Base-by-base conservation (phyloP, 1,284 basidiomycete genomes). In the Xerocomus minutiporus region DNA sequence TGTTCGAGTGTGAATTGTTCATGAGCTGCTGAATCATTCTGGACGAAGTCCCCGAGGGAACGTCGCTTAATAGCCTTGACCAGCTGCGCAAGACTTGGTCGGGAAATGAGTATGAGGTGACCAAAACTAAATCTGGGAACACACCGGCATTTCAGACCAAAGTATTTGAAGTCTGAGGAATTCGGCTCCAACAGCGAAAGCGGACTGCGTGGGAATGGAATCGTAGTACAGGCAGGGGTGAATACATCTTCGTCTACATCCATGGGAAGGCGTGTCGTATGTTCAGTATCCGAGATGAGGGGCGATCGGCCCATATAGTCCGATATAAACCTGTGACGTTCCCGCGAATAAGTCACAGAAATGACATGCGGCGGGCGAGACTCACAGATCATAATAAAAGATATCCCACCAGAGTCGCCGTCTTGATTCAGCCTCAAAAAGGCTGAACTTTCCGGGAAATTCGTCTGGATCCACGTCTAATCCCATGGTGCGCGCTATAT, bases 331-430 rank as follows among this genome's bases (percentile, higher is more conserved):
- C 86, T 88, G 55, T 26, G 46, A 43, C 32, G 34, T 54, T 28
- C 50, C 44, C 25, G 45, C 47, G 51, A 55, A 48, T 58, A 41
- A 59, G 46, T 13, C 29, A 48, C 31, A 38, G 39, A 45, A 46
- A 45, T 48, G 46, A 51, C 17, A 40, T 13, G 47, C 39, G 26
- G 42, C 17, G 53, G 57, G 48, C 42, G 48, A 40, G 29, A 78
- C 83, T 63, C 63, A 88, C 86, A 82, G 66, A 63, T 89, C 86
- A 63, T 82, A 86, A 65, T 80, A 86, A 64, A 80, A 78, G 9
- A 87, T 73, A 53, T 86, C 83, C 86, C 87, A 89, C 84, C 86
- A 88, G 2, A 86, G 64, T 60, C 81, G 72, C 54, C 82, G 71
- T 57, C 82, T 75, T 59, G 76, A 75, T 63, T 86, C 84, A 26